A percentile compares a stretch with the other conserved stretches of the same genome.
Evolutionary conservation across 2,329 filamentous ascomycete species (phyloP).

Genomic region (Lasiodiplodia citricola): DNA sequence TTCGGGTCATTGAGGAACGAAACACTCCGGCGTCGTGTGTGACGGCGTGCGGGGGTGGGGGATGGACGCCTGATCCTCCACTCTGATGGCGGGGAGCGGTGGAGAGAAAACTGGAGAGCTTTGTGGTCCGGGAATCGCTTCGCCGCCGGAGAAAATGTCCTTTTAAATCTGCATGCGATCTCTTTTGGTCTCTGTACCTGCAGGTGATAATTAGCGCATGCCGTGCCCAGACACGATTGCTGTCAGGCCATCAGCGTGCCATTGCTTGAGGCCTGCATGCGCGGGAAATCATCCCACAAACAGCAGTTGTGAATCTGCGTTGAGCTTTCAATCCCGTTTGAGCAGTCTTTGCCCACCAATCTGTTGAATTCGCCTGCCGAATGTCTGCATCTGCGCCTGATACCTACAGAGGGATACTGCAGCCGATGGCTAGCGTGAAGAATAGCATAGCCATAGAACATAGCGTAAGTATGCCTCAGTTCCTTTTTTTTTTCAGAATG

Average conservation of each 20-base stretch:
- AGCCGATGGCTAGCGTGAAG: no score
- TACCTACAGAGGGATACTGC: background rate
- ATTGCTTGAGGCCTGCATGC: background rate
- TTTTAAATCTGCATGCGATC: background rate
- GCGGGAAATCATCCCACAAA: background rate
- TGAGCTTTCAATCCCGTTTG: background rate
- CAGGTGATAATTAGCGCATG: slow-evolving; percentile 10
- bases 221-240: background rate
- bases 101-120: slow-evolving; percentile 18
- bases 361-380: no score
- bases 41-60: slow-evolving; percentile 4
- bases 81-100: slow-evolving; percentile 13
- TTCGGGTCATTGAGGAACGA: slow-evolving; percentile 19
- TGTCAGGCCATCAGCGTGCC: slow-evolving; percentile 9
- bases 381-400: no score
- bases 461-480: no score
- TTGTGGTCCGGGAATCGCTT: slow-evolving; percentile 19
- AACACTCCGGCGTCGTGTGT: background rate
- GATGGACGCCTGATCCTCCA: slow-evolving; percentile 20
- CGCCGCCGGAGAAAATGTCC: slow-evolving; percentile 6
- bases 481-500: no score
- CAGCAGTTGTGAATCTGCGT: background rate
- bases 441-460: no score
- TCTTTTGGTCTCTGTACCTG: background rate
- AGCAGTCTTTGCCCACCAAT: no score